Evolutionary conservation across 2,329 filamentous ascomycete species (phyloP).

Genomic region (Hortaea sp.): DNA sequence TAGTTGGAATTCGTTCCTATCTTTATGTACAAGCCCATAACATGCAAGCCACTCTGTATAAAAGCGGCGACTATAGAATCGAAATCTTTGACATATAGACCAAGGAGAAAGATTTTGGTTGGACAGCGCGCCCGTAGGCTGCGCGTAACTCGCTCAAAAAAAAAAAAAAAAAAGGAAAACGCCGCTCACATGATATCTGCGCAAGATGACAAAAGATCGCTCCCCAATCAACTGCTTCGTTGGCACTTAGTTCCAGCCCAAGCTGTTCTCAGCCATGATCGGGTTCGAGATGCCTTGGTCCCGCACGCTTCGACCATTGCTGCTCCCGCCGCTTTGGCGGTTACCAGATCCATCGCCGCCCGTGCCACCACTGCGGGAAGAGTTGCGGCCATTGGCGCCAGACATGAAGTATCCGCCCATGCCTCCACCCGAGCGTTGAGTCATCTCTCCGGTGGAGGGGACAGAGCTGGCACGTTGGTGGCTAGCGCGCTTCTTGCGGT

Average conservation of each 20-base stretch:
- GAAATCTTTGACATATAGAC: too few species aligned
- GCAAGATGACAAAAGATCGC: too few species aligned
- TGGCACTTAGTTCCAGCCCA: slow-evolving; percentile 74
- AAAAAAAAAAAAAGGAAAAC: too few species aligned
- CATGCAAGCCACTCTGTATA: too few species aligned
- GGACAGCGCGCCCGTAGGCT: too few species aligned
- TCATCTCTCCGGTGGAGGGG: slow-evolving; percentile 48
- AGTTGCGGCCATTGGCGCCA: slow-evolving; percentile 44
- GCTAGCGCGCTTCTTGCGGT: slow-evolving; percentile 62
- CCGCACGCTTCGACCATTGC: slow-evolving; percentile 52
- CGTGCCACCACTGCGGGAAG: slow-evolving; percentile 12
- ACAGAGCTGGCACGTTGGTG: slow-evolving; percentile 72
- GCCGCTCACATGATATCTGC: too few species aligned
- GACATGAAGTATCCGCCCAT: slow-evolving; percentile 53
- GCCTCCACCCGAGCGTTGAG: slow-evolving; percentile 28
- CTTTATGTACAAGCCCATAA: too few species aligned
- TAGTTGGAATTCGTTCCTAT: too few species aligned
- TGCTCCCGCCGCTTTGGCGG: slow-evolving; percentile 50
- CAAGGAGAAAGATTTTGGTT: too few species aligned
- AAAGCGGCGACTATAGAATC: too few species aligned
- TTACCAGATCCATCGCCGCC: slow-evolving; percentile 34
- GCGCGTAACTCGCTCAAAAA: too few species aligned
- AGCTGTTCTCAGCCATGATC: slow-evolving; percentile 85
- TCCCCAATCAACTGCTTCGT: background rate
- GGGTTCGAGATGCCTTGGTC: slow-evolving; percentile 76